phyloP scores from a whole-genome alignment of 306 rosid genomes.

The Castanea mollissima region DNA sequence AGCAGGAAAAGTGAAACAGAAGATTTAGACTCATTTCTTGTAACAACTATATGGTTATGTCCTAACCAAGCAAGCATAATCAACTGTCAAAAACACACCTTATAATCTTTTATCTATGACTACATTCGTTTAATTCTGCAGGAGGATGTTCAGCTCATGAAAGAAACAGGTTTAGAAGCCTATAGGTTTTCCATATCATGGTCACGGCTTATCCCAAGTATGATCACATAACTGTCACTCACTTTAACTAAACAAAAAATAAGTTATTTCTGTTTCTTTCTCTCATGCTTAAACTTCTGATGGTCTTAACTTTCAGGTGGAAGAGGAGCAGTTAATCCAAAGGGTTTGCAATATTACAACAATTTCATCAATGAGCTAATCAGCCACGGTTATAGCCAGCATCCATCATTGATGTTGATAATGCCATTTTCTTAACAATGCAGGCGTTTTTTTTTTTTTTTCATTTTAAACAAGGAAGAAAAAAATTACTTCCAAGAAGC shows the following conservation, averaged over 20 bases:
- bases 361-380: constrained; percentile 58
- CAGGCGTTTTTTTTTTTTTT: too few relatives aligned
- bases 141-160: constrained; percentile 20
- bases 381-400: constrained; percentile 42
- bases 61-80: neutral
- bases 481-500: too few relatives aligned
- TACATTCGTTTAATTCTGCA: neutral
- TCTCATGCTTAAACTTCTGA: neutral
- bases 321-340: constrained; percentile 59
- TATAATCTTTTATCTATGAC: neutral
- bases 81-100: neutral
- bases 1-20: too few relatives aligned
- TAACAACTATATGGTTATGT: neutral
- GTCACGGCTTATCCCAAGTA: constrained; percentile 18
- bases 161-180: neutral
- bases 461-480: too few relatives aligned
- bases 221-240: neutral
- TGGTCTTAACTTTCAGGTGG: constrained; percentile 44
- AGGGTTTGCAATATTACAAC: constrained; percentile 68
- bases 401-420: neutral
- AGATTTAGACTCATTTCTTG: too few relatives aligned
- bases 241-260: neutral
- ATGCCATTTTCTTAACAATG: neutral
- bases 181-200: constrained; percentile 23
- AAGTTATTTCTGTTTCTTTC: neutral